Percentiles rank a stretch among this genome's conserved stretches.
Conservation (phyloP, 768 basidiomycete genomes). For the Termitomyces sp. region DNA sequence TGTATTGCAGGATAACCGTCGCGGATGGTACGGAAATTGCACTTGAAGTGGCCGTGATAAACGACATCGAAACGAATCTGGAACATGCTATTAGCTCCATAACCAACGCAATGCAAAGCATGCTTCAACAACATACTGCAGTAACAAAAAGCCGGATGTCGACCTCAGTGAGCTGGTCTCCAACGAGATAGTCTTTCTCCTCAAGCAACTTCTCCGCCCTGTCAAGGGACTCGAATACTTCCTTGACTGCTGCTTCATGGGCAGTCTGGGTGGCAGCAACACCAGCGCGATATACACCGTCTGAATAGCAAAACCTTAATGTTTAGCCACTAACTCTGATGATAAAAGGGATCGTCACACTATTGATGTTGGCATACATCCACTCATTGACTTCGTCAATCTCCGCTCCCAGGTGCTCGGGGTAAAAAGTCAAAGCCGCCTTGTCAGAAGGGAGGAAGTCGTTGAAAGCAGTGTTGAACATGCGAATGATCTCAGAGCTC, state of each 20-base stretch:
- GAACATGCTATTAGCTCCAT: neutral
- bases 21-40: conserved; percentile 83
- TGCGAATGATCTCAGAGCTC: conserved; percentile 90
- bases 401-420: conserved; percentile 61
- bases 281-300: conserved; percentile 85
- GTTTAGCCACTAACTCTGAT: neutral
- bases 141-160: conserved; percentile 88
- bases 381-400: conserved; percentile 85
- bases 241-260: conserved; percentile 71
- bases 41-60: conserved; percentile 91
- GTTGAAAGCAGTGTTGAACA: conserved; percentile 86
- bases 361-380: conserved; percentile 83
- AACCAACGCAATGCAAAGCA: neutral
- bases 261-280: conserved; percentile 79
- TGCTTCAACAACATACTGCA: conserved; percentile 50
- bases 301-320: conserved; percentile 29
- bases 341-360: conserved; percentile 40
- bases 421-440: conserved; percentile 73
- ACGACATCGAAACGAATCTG: conserved; percentile 87
- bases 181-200: conserved; percentile 83
- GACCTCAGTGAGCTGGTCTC: conserved; percentile 76
- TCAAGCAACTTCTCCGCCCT: conserved; percentile 72
- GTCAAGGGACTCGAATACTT: conserved; percentile 78
- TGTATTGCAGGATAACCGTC: conserved; percentile 85
- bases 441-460: conserved; percentile 63